Evolutionary conservation across 1,284 basidiomycete species (phyloP).

Genomic region (Fomitopsis palustris): DNA sequence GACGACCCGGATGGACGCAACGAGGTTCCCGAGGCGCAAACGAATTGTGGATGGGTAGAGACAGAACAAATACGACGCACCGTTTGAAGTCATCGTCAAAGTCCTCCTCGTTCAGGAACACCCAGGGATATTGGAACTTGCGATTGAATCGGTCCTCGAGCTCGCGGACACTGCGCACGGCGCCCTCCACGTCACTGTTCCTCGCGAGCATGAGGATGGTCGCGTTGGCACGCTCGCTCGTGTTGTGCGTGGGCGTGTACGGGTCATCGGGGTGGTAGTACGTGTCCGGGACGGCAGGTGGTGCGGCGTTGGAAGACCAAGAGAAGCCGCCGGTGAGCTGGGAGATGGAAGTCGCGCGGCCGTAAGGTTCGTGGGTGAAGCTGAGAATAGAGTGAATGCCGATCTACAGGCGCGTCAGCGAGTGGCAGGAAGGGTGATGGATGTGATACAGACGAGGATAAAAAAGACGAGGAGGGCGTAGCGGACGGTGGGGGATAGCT

Average conservation of each 20-base stretch:
- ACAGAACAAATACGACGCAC: conserved; percentile 21
- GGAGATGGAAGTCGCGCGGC: conserved; percentile 31
- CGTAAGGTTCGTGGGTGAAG: conserved; percentile 35
- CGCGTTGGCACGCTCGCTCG: conserved; percentile 27
- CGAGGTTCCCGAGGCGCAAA: not conserved
- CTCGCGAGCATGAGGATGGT: conserved; percentile 51
- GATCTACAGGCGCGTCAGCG: conserved; percentile 20
- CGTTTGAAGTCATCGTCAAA: conserved; percentile 74
- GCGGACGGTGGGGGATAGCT: conserved; percentile 23
- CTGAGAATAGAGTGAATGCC: conserved; percentile 33
- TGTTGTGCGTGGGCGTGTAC: conserved; percentile 5
- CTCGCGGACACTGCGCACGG: conserved; percentile 53
- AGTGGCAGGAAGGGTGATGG: not conserved
- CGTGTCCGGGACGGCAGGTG: conserved; percentile 4
- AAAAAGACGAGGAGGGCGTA: conserved; percentile 26
- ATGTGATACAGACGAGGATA: conserved; percentile 17
- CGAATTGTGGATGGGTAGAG: not conserved
- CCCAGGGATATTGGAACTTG: conserved; percentile 65
- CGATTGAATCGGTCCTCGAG: conserved; percentile 68
- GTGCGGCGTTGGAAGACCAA: conserved; percentile 9
- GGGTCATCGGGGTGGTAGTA: conserved; percentile 8
- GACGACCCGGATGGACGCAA: no score
- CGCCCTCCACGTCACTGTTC: conserved; percentile 62
- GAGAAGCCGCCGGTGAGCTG: conserved; percentile 19
- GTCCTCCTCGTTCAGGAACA: conserved; percentile 70